Evolutionary conservation across 2,329 filamentous ascomycete species (phyloP).

Genomic region (Clarireedia monteithiana): DNA sequence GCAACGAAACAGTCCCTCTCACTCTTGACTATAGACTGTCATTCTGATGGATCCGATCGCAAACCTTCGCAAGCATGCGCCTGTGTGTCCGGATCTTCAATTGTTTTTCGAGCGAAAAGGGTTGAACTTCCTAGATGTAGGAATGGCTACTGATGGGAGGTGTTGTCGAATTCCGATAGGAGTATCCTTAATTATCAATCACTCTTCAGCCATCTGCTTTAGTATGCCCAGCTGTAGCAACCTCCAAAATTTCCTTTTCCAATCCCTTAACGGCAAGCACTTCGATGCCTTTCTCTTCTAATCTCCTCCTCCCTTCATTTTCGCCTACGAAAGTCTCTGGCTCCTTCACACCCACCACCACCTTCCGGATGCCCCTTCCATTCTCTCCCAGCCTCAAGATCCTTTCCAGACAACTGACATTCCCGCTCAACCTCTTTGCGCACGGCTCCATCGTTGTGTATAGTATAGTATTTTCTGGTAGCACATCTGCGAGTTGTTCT

Average conservation of each 20-base stretch:
- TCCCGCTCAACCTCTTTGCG: constrained; percentile 64
- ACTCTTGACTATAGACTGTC: no score
- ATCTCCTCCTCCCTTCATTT: constrained; percentile 64
- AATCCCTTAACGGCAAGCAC: constrained; percentile 68
- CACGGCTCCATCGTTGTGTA: constrained; percentile 95
- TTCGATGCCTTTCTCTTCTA: constrained; percentile 65
- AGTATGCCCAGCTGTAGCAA: constrained; percentile 75
- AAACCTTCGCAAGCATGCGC: no score
- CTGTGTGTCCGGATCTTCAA: no score
- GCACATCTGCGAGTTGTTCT: constrained; percentile 42
- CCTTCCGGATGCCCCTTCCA: constrained; percentile 50
- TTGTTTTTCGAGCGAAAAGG: no score
- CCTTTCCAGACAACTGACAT: constrained; percentile 69
- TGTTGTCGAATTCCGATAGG: background rate
- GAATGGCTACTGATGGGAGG: no score
- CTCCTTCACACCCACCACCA: constrained; percentile 84
- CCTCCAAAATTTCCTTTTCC: constrained; percentile 70
- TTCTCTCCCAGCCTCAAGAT: constrained; percentile 50
- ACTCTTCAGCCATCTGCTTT: background rate
- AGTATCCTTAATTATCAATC: background rate
- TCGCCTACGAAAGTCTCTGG: constrained; percentile 82
- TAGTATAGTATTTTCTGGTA: constrained; percentile 50
- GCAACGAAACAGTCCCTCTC: no score
- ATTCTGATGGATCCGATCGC: no score
- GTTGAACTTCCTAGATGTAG: no score